A percentile compares a stretch with the other conserved stretches of the same genome.
Conservation (phyloP, 345 rosid species). For the Populus pruinosa region DNA sequence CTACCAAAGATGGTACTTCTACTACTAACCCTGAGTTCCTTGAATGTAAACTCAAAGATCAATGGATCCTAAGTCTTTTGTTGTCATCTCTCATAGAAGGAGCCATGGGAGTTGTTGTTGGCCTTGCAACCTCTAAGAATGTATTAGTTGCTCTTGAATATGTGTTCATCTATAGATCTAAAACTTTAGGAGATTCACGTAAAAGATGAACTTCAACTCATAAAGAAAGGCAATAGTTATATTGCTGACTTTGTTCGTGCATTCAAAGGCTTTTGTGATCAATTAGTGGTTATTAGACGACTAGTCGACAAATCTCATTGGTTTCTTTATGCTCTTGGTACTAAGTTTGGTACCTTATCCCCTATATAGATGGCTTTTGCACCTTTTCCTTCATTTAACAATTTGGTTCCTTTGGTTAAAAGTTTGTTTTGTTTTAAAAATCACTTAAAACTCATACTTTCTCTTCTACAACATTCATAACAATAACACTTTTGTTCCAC, state of each 20-base stretch:
- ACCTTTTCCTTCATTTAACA: not conserved
- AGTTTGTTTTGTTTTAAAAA: not conserved
- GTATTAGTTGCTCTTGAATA: not conserved
- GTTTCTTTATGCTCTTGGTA: not conserved
- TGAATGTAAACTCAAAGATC: not conserved
- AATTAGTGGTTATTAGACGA: not conserved
- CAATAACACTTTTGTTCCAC: not conserved
- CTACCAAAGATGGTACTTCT: accelerated
- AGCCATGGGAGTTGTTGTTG: not conserved
- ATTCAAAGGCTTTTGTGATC: not conserved
- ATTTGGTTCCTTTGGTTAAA: not conserved
- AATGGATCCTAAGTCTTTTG: not conserved
- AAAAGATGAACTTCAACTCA: not conserved
- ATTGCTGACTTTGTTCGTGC: not conserved
- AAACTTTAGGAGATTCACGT: not conserved
- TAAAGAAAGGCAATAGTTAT: not conserved
- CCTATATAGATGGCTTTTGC: not conserved
- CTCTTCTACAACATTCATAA: not conserved
- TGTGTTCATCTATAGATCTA: not conserved
- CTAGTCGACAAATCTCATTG: not conserved
- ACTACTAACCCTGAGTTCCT: not conserved
- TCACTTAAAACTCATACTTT: not conserved
- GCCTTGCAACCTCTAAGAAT: not conserved
- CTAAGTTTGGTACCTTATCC: not conserved
- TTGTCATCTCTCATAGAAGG: not conserved